Percentiles rank a stretch among this genome's conserved stretches.
phyloP scores from a whole-genome alignment of 495 filamentous ascomycete species.

The Podospora pseudopauciseta region DNA sequence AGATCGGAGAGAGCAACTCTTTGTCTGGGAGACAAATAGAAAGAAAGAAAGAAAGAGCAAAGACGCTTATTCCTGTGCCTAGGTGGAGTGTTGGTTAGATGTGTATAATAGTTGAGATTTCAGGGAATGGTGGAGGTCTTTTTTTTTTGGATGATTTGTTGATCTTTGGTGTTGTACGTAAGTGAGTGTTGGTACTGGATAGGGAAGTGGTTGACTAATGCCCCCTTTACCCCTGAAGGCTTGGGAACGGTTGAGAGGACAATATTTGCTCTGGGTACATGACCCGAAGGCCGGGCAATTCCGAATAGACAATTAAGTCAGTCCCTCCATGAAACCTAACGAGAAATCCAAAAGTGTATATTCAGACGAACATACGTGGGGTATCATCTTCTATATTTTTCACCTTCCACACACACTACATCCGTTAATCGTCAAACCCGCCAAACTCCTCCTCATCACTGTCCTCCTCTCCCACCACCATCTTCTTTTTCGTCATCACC shows the following conservation, averaged over 20 bases:
- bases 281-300: no score
- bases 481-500: constrained; percentile 35
- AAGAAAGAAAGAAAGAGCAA: background rate
- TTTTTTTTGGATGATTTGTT: background rate
- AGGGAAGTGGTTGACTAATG: no score
- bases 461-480: constrained; percentile 27
- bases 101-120: background rate
- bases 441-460: constrained; percentile 46
- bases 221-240: no score
- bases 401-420: background rate
- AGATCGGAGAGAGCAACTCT: background rate
- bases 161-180: no score
- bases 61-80: background rate
- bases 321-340: no score
- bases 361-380: background rate
- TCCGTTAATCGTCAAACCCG: constrained; percentile 39
- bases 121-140: background rate
- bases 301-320: no score
- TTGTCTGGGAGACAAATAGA: background rate
- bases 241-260: no score
- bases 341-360: no score
- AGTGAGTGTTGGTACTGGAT: no score
- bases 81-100: background rate
- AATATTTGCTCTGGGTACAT: no score
- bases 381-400: constrained; percentile 1